Evolutionary conservation across 2,329 filamentous ascomycete genomes (phyloP), one percentile per base, ranked within the genome.

Genomic region (Ilyonectria mors-panacis): DNA sequence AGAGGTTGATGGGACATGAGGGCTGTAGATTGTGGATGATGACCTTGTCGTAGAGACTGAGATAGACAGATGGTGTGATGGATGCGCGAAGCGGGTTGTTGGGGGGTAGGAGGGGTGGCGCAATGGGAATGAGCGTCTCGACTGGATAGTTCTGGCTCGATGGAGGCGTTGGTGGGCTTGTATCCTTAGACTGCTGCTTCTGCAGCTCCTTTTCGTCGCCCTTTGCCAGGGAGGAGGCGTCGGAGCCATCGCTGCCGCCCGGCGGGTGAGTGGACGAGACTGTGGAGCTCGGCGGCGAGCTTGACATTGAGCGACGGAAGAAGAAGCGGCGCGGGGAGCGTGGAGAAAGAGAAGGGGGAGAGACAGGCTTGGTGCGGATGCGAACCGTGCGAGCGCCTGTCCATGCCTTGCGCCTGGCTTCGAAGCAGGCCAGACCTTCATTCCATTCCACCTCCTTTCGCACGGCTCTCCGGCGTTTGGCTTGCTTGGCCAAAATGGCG

Each of bases 41-140:
- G 57, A 97, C 92, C 81, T 97, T 97, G 77, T 93, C 92, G 84
- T 97, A 98, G 63, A 98, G 93, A 53, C 92, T 93, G 0, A 91
- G 84, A 80, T 98, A 97, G 62, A 92, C 87, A 17, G 87, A 82
- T 0, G 93, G 89, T 0, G 86, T 91, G 74, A 98, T 96, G 35
- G 90, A 92, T 33, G 90, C 87, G 63, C 95, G 92, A 79, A 97
- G 90, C 0, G 91, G 87, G 76, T 97, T 95, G 53, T 87, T 86
- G 1, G 88, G 83, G 6, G 94, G 92, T 6, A 98, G 85, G 6
- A 97, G 83, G 1, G 93, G 92, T 6, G 89, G 87, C 0, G 92
- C 89, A 56, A 97, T 81, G 0, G 95, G 95, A 4, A 97, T 79
- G 30, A 95, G 81, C 2, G 85, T 88, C 76, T 89, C 84, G 12